Base-by-base conservation (phyloP, 768 basidiomycete species). In the Lactarius pseudohatsudake region DNA sequence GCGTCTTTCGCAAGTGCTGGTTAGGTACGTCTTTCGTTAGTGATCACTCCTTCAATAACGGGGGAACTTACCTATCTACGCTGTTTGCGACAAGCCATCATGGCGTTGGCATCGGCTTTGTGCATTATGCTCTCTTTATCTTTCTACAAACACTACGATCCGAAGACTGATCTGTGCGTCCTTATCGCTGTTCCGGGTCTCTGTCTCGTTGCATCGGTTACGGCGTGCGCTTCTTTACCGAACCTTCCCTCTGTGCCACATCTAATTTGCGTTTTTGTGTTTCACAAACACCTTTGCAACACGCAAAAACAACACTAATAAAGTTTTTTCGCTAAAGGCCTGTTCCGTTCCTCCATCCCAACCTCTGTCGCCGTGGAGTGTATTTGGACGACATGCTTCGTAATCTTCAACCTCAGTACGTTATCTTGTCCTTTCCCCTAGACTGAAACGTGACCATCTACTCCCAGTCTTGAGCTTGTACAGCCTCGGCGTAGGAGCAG, bases 1-100 rank as follows among this genome's bases (percentile, higher is more conserved):
- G 69, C 22, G 43, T 68, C n/a, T 65, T 70, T 62, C 69, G 69
- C 50, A 70, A 70, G 68, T 65, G 64, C 45, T 70, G 69, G 50
- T 18, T 70, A 16, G 58, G 69, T 70, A 15, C 36, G 69, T 68
- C 13, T 45, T 8, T n/a, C 16, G 3, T 13, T 50, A 9, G 2
- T 9, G 8, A 34, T 9, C 26, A 22, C 1, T 4, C 7, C 22
- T 3, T 43, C 22, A 54, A 28, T 13, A 57, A 43, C 13, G 15
- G 15, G 53, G 18, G 10, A 47, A 22, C 45, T 54, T 11, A 50
- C 30, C 11, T 26, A 18, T n/a, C 32, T 20, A 1, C 56, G 11
- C 22, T 6, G 22, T 20, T 38, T 3, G 10, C 13, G 20, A n/a
- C 53, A 26, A 70, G 69, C 34, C 45, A 32, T 50, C 41, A 61